Evolutionary conservation across 345 rosid species (phyloP).

Genomic region (Limnanthes douglasii): DNA sequence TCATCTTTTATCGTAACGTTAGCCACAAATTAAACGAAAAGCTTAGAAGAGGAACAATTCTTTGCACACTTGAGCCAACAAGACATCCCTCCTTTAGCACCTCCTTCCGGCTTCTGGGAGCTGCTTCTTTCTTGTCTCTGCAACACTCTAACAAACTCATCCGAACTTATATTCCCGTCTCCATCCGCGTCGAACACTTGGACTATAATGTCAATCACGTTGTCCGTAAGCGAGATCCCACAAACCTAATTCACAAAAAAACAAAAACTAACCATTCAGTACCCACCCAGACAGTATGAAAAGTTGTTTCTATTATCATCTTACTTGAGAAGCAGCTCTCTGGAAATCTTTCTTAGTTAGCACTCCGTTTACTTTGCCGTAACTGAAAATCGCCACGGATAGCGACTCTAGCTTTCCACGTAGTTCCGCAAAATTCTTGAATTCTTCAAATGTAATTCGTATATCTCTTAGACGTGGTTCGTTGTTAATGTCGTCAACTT

Average conservation of each 20-base stretch:
- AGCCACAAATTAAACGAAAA: background rate
- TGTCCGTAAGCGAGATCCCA: slow-evolving; percentile 23
- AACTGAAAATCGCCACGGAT: slow-evolving; percentile 50
- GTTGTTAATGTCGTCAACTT: slow-evolving; percentile 27
- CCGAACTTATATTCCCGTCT: slow-evolving; percentile 36
- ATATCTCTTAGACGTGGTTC: slow-evolving; percentile 17
- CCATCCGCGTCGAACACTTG: slow-evolving; percentile 36
- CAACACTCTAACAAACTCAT: slow-evolving; percentile 39
- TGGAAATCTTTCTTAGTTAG: slow-evolving; percentile 48
- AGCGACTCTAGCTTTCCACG: slow-evolving; percentile 33
- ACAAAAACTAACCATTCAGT: background rate
- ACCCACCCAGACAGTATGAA: background rate
- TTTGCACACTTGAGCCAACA: slow-evolving; percentile 22
- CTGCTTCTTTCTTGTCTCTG: slow-evolving; percentile 22
- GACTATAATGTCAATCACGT: slow-evolving; percentile 41
- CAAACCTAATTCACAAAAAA: slow-evolving; percentile 23
- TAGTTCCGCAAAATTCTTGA: slow-evolving; percentile 40
- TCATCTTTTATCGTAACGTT: no score
- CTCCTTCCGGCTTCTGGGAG: slow-evolving; percentile 14
- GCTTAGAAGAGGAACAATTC: slow-evolving; percentile 7
- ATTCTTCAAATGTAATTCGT: slow-evolving; percentile 35
- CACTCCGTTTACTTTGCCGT: slow-evolving; percentile 37
- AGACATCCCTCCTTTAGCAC: slow-evolving; percentile 17
- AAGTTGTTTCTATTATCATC: background rate
- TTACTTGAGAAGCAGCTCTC: slow-evolving; percentile 53